phyloP scores from a whole-genome alignment of 2,329 filamentous ascomycete species.

The Diaporthe batatas region DNA sequence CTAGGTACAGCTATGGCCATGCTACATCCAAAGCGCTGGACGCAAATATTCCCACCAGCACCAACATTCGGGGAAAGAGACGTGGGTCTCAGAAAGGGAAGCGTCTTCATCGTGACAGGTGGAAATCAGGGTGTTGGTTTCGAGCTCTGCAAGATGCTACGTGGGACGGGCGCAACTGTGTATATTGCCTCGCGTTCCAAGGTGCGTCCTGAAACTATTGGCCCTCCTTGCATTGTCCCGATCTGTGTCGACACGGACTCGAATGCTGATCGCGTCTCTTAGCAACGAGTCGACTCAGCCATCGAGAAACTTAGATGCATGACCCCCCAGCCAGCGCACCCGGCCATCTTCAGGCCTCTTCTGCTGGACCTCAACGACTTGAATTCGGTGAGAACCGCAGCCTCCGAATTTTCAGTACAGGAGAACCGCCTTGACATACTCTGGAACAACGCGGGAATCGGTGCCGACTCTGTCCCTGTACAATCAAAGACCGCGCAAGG shows the following conservation, averaged over 20 bases:
- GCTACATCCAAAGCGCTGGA: slow-evolving; percentile 23
- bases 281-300: slow-evolving; percentile 49
- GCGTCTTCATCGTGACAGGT: slow-evolving; percentile 63
- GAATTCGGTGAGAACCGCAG: slow-evolving; percentile 46
- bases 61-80: slow-evolving; percentile 19
- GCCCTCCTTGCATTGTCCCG: slow-evolving; percentile 45
- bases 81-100: slow-evolving; percentile 1
- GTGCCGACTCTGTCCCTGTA: slow-evolving; percentile 48
- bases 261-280: not conserved
- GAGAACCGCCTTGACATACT: slow-evolving; percentile 53
- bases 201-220: slow-evolving; percentile 47
- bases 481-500: slow-evolving; percentile 46
- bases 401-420: slow-evolving; percentile 43
- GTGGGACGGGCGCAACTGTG: slow-evolving; percentile 62
- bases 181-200: slow-evolving; percentile 63
- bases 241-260: slow-evolving; percentile 52
- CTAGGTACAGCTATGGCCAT: slow-evolving; percentile 7
- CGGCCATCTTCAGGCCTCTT: slow-evolving; percentile 51
- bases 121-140: slow-evolving; percentile 57
- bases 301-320: slow-evolving; percentile 15
- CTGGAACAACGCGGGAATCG: slow-evolving; percentile 57
- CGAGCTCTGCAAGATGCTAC: slow-evolving; percentile 64
- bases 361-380: slow-evolving; percentile 50
- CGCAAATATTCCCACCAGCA: slow-evolving; percentile 18
- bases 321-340: slow-evolving; percentile 39